phyloP scores from a whole-genome alignment of 352 stramenopile genomes.

The Pythium rishiriense region DNA sequence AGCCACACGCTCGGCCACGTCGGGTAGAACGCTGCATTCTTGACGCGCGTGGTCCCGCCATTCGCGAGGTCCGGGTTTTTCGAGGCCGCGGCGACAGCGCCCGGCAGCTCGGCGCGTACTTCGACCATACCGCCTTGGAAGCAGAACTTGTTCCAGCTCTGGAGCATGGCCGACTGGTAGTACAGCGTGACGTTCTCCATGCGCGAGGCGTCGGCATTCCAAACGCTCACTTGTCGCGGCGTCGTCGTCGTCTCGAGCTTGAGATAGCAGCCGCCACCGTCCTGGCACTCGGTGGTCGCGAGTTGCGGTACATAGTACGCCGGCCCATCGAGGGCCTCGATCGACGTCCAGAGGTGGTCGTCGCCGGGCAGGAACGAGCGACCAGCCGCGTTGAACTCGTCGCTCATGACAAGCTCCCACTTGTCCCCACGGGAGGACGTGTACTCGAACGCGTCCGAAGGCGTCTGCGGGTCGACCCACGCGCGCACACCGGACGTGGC shows the following conservation, averaged over 20 bases:
- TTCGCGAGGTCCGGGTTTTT: slow-evolving; percentile 25
- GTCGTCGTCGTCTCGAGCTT: slow-evolving; percentile 46
- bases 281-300: slow-evolving; percentile 16
- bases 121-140: slow-evolving; percentile 94
- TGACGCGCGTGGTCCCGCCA: slow-evolving; percentile 2
- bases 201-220: slow-evolving; percentile 52
- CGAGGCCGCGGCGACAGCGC: slow-evolving; percentile 48
- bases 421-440: slow-evolving; percentile 35
- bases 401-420: slow-evolving; percentile 73
- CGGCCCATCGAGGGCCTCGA: slow-evolving; percentile 89
- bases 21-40: slow-evolving; percentile 34
- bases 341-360: slow-evolving; percentile 93
- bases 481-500: slow-evolving; percentile 10
- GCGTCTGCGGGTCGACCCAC: slow-evolving; percentile 67
- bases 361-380: slow-evolving; percentile 89
- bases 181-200: slow-evolving; percentile 56
- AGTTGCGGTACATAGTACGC: slow-evolving; percentile 21
- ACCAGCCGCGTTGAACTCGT: slow-evolving; percentile 69
- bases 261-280: slow-evolving; percentile 47
- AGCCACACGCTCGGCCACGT: slow-evolving; percentile 93
- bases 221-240: slow-evolving; percentile 43
- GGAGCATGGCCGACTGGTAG: slow-evolving; percentile 87
- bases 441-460: slow-evolving; percentile 34
- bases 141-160: slow-evolving; percentile 96
- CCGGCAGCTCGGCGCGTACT: slow-evolving; percentile 89